Evolutionary conservation across 805 yeast species (phyloP).

Genomic region (Myxozyma neotropica): DNA sequence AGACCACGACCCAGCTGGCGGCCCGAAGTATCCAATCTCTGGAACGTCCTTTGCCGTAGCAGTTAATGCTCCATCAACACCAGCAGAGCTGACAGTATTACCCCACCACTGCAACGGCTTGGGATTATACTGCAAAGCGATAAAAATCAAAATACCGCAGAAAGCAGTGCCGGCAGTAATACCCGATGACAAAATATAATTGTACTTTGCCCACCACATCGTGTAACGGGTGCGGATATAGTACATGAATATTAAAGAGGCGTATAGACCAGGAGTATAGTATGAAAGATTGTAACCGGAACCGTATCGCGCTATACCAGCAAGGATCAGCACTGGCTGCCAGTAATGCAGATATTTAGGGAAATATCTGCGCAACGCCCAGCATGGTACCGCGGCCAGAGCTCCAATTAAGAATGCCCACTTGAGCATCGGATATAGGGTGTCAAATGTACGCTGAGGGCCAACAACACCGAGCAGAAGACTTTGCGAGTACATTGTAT

Average conservation of each 20-base stretch:
- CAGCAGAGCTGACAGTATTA: conserved; percentile 40
- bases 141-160: conserved; percentile 59
- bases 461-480: conserved; percentile 68
- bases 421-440: conserved; percentile 55
- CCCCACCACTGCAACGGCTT: conserved; percentile 66
- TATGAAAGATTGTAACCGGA: conserved; percentile 67
- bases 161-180: conserved; percentile 68
- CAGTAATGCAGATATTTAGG: conserved; percentile 46
- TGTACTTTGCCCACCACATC: conserved; percentile 76
- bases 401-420: conserved; percentile 65
- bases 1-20: conserved; percentile 15
- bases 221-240: conserved; percentile 56
- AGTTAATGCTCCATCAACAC: conserved; percentile 20
- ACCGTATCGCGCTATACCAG: conserved; percentile 35
- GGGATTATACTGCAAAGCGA: conserved; percentile 50
- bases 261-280: conserved; percentile 69
- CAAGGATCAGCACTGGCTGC: conserved; percentile 67
- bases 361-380: conserved; percentile 35
- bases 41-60: conserved; percentile 14
- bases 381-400: conserved; percentile 48
- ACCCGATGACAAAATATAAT: conserved; percentile 65
- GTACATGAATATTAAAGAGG: conserved; percentile 60
- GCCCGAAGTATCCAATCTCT: conserved; percentile 19
- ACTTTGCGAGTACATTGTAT: conserved; percentile 56
- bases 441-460: conserved; percentile 59